phyloP scores from a whole-genome alignment of 371 early-diverging fungal genomes.

The Entomophthora muscae region DNA sequence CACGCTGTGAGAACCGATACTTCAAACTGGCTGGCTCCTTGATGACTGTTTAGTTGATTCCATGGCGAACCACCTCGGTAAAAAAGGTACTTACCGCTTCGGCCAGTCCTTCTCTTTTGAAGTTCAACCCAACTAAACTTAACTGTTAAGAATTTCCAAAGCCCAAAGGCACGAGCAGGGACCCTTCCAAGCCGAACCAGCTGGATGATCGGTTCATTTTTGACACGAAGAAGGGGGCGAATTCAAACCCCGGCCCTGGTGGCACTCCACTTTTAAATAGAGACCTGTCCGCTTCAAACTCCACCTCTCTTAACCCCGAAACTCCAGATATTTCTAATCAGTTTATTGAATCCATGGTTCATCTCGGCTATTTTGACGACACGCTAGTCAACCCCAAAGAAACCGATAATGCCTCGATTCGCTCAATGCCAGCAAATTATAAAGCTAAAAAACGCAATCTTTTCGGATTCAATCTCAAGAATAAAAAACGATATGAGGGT shows the following conservation, averaged over 20 bases:
- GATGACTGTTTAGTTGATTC: too few species aligned
- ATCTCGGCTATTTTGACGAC: slow-evolving; percentile 1
- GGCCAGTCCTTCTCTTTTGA: background rate
- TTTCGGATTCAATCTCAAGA: slow-evolving; percentile 2
- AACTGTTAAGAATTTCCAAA: background rate
- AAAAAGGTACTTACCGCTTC: background rate
- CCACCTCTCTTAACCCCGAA: background rate
- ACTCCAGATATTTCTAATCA: background rate
- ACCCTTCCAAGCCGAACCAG: background rate
- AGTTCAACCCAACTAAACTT: background rate
- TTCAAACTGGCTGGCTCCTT: too few species aligned
- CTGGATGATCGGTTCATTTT: slow-evolving; percentile 4
- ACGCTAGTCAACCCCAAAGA: background rate
- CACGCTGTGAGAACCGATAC: too few species aligned
- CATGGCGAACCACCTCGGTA: too few species aligned
- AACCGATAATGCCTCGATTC: background rate
- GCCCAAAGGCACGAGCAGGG: background rate
- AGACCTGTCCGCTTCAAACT: background rate
- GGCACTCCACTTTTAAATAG: background rate
- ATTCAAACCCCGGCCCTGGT: background rate
- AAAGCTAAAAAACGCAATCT: background rate
- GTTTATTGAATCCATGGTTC: background rate
- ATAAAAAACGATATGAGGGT: background rate
- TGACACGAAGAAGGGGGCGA: background rate
- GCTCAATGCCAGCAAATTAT: background rate